Base-by-base conservation (phyloP, 225 moss, liverwort and hornwort species). In the Straminergon stramineum region DNA sequence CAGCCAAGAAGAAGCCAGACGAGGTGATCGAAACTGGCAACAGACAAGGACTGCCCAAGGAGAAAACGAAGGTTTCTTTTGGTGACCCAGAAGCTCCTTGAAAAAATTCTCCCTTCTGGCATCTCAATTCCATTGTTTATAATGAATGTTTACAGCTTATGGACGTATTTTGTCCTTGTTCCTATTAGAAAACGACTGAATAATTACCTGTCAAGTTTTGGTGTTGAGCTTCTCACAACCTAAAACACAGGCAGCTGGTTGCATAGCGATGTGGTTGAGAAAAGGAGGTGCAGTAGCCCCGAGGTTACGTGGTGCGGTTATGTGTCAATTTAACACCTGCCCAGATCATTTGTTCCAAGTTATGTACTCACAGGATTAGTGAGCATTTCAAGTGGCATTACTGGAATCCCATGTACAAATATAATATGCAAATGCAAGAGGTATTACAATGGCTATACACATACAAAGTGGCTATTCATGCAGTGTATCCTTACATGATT, bases 11-110 rank as follows among this genome's bases (percentile, higher is more conserved):
- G 74, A 73, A 79, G 82, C 32, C 88, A 13, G 32, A 55, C 15
- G 86, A 91, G 45, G 78, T 91, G 65, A 65, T 92, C 58, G 91
- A 93, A 71, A 95, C 91, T 24, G 92, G 92, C 69, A 80, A 93
- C 84, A 86, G 92, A 88, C 79, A 91, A 90, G 91, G 58, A 30
- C 64, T 94, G 78, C 94, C 93, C 35, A 57, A 53, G 71, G 85
- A 86, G 2, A 67, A 48, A 61, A 56, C 10, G 39, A 87, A 87
- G 78, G 56, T 89, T 48, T 34, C 90, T 76, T 76, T 85, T 93
- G 27, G 83, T 82, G 31, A 81, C 53, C 22, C 39, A 10, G 60
- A 84, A 78, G 91, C 92, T 83, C 90, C 87, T 21, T 91, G 90
- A 93, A 83, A 53, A 55, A 8, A 18, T 51, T 52, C 35, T 43